phyloP scores from a whole-genome alignment of 2,329 filamentous ascomycete genomes.

The Beauveria asiatica region DNA sequence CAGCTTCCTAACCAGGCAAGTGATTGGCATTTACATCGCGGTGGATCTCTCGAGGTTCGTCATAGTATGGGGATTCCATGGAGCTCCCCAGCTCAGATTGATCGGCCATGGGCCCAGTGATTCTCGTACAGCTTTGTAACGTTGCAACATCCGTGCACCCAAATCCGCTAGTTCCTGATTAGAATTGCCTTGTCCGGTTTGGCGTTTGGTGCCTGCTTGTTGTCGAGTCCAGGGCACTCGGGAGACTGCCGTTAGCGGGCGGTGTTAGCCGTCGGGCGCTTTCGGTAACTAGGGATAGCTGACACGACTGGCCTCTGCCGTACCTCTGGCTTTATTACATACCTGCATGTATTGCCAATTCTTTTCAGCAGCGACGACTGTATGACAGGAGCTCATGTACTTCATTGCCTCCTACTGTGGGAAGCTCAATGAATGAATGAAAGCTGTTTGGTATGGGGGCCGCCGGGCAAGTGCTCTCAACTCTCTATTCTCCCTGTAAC shows the following conservation, averaged over 20 bases:
- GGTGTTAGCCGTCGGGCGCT: too few relatives aligned
- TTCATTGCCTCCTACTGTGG: not conserved
- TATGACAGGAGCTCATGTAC: not conserved
- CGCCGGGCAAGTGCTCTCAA: not conserved
- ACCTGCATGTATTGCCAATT: not conserved
- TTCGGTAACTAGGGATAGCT: too few relatives aligned
- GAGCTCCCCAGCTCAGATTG: not conserved
- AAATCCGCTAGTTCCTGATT: not conserved
- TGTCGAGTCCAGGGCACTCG: too few relatives aligned
- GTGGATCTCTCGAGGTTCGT: not conserved
- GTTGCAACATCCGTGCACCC: constrained; percentile 5
- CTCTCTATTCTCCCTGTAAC: not conserved
- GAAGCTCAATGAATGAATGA: not conserved
- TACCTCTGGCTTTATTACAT: not conserved
- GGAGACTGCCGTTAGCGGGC: too few relatives aligned
- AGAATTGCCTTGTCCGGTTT: not conserved
- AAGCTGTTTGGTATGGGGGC: not conserved
- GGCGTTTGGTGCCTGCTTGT: not conserved
- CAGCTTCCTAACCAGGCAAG: constrained; percentile 3
- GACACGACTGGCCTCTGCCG: too few relatives aligned
- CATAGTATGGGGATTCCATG: not conserved
- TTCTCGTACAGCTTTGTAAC: constrained; percentile 4
- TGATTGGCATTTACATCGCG: not conserved
- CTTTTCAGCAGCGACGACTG: too few relatives aligned
- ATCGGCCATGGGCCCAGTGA: not conserved